Conservation (phyloP, 2,329 filamentous ascomycete genomes). For the Alternaria sp. region DNA sequence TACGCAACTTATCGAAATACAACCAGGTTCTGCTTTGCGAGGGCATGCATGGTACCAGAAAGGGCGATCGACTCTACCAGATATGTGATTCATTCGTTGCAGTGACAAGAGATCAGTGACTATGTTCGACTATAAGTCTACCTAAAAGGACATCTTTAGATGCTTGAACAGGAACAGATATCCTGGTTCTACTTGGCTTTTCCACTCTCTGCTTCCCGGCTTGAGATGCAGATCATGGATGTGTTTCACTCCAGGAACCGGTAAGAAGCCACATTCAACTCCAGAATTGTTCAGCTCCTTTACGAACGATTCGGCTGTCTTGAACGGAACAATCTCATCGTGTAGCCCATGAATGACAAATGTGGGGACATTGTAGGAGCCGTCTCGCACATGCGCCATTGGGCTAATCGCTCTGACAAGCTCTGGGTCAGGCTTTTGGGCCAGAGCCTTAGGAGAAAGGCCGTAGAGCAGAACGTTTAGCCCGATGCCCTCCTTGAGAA, state of each 20-base stretch:
- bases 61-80: not conserved
- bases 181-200: conserved; percentile 2
- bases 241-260: not conserved
- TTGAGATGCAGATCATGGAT: conserved; percentile 6
- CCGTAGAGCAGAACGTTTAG: not conserved
- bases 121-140: not conserved
- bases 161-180: not conserved
- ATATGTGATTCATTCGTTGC: not conserved
- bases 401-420: conserved; percentile 3
- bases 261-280: not conserved
- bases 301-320: conserved; percentile 4
- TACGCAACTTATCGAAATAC: not conserved
- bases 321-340: conserved; percentile 5
- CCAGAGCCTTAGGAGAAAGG: not conserved
- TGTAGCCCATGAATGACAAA: conserved; percentile 2
- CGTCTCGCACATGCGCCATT: conserved; percentile 2
- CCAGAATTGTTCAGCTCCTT: not conserved
- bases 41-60: not conserved
- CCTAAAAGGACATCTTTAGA: not conserved
- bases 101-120: not conserved
- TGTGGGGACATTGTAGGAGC: conserved; percentile 5
- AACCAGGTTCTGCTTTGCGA: not conserved
- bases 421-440: not conserved
- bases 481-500: conserved; percentile 2
- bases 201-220: conserved; percentile 3